Percentiles rank a stretch among this genome's conserved stretches.
These are phyloP conservation scores for Blastocystis sp. DNA, from an alignment of 352 stramenopile species.

Conservation along the genomic window DNA sequence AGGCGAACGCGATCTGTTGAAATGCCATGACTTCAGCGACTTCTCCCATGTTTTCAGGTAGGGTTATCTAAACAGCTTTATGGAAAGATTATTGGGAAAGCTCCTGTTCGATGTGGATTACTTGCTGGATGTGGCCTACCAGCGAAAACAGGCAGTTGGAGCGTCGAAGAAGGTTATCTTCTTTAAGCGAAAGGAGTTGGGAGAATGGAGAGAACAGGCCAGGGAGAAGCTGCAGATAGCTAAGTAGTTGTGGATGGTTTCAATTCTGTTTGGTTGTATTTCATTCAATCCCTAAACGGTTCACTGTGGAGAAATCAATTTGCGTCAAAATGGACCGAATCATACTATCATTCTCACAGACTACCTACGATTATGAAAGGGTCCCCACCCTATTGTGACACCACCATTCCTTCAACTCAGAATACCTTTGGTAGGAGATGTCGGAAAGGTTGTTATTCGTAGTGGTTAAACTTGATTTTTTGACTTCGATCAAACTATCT, in stretches of 20 bases:
- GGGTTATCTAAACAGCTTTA: background rate
- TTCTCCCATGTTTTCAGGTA: conserved; percentile 50
- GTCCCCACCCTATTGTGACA: background rate
- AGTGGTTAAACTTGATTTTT: conserved; percentile 49
- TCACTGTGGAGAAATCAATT: background rate
- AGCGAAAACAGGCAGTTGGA: conserved; percentile 16
- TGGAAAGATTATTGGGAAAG: conserved; percentile 3
- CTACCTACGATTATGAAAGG: background rate
- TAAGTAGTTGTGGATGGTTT: conserved; percentile 5
- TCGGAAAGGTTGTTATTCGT: background rate
- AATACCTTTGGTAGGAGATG: conserved; percentile 22
- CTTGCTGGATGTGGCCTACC: conserved; percentile 53
- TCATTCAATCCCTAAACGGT: background rate
- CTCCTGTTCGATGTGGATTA: conserved; percentile 54
- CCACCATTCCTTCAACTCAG: background rate
- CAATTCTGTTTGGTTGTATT: background rate
- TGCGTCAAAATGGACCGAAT: background rate
- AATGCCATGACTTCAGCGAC: conserved; percentile 17
- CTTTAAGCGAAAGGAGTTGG: conserved; percentile 41
- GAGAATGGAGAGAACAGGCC: conserved; percentile 5
- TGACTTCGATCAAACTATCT: conserved; percentile 43
- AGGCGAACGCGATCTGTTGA: conserved; percentile 11
- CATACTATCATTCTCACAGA: background rate
- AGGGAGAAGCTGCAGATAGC: conserved; percentile 6
- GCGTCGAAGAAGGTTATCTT: conserved; percentile 23